Base-by-base conservation (phyloP, 2,329 filamentous ascomycete species). In the Onygena corvina region DNA sequence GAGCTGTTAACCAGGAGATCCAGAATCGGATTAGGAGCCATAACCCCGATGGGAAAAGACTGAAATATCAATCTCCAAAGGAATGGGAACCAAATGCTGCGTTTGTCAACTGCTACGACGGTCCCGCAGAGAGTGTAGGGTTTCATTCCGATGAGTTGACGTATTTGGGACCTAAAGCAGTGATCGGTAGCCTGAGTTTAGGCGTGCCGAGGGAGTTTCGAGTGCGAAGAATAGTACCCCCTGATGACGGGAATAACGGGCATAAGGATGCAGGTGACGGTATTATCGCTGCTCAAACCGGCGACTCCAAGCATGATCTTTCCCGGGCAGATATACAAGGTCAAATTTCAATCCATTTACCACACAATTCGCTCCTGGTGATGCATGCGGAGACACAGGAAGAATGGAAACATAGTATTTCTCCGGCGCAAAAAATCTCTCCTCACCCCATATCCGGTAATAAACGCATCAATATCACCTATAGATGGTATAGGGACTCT, bases 381-480 rank as follows among this genome's bases (percentile, higher is more conserved):
- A 96, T 98, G 92, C 89, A 96, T 60, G 89, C 90, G 0, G 87
- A 94, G 62, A 96, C 94, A 86, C 90, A 96, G 61, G 90, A 96
- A 61, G 83, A 85, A 61, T 96, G 88, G 88, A 96, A 95, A 64
- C 92, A 98, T 64, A 77, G 79, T 56, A 84, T 98, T 36, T 74
- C 80, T 0, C 84, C 88, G 0, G 81, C 84, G 0, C 73, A 75
- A 45, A 79, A 81, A 3, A 84, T 96, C 51, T 83, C 88, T 53
- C 86, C 87, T 1, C 92, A 98, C 63, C 86, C 89, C 0, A 63
- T 94, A 1, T 77, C 89, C 0, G 83, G 83, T 0, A 88, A 81
- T 57, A 81, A 79, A 54, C 76, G 92, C 34, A 89, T 98, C 58
- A 96, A 96, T 61, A 77, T 98, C 62, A 98, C 92, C 0, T 98